Conservation (phyloP, 108 stramenopile species). For the Fragilariopsis cylindrus region DNA sequence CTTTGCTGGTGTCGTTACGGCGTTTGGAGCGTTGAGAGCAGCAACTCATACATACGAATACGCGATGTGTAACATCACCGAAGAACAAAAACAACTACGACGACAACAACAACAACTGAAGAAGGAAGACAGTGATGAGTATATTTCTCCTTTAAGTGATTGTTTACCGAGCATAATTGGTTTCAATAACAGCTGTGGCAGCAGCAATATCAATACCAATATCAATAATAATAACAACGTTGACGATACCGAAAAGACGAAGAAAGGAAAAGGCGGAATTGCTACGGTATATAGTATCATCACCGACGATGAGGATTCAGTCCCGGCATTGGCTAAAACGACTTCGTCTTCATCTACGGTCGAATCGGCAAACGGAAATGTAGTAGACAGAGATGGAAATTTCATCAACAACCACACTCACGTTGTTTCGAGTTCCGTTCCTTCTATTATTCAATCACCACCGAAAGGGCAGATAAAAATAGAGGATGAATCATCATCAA, state of each 20-base stretch:
- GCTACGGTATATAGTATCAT: too few species aligned
- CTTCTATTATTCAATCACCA: neutral
- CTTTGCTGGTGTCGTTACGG: conserved; percentile 38
- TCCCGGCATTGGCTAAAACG: conserved; percentile 7
- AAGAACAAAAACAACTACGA: conserved; percentile 5
- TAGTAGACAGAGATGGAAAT: neutral
- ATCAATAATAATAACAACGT: too few species aligned
- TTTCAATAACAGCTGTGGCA: neutral
- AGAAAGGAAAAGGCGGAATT: too few species aligned
- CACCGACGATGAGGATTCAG: conserved; percentile 3
- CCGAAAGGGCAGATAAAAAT: neutral
- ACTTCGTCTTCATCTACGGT: neutral
- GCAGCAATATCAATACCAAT: neutral
- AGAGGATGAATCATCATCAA: neutral
- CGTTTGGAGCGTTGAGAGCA: conserved; percentile 30
- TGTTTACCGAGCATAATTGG: neutral
- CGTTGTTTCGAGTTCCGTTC: neutral
- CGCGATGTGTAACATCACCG: conserved; percentile 12
- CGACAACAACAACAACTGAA: neutral
- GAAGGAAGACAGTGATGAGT: neutral
- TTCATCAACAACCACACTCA: neutral
- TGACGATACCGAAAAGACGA: too few species aligned
- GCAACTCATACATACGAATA: conserved; percentile 31
- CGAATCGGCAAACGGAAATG: neutral
- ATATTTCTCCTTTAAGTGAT: neutral